Conservation (phyloP, 148 eudicot genomes). For the Fallopia convolvulus region DNA sequence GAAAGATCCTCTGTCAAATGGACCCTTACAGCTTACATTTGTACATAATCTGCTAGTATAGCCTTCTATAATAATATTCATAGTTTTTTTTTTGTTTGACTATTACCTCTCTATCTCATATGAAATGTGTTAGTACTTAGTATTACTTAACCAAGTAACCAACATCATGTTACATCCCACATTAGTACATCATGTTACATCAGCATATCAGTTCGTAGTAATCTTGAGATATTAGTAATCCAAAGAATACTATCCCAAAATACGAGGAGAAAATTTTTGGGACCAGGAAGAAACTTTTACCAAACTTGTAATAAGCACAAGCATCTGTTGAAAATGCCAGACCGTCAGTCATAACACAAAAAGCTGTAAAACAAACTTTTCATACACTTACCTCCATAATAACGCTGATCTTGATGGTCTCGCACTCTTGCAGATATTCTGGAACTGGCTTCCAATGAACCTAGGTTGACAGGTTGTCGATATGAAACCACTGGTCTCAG, state of each 20-base stretch:
- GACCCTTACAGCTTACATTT: too few species aligned
- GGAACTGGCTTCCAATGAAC: conserved; percentile 31
- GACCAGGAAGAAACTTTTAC: neutral
- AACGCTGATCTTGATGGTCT: conserved; percentile 77
- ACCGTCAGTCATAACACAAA: neutral
- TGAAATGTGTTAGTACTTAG: too few species aligned
- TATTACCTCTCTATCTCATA: too few species aligned
- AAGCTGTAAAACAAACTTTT: neutral
- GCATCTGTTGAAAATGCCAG: neutral
- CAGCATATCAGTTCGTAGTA: neutral
- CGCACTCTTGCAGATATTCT: conserved; percentile 38
- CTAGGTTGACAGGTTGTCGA: conserved; percentile 33
- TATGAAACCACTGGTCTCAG: conserved; percentile 31
- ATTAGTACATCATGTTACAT: neutral
- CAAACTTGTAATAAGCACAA: neutral
- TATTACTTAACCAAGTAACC: too few species aligned
- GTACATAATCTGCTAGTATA: too few species aligned
- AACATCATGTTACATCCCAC: neutral
- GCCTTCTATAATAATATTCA: too few species aligned
- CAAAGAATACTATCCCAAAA: neutral
- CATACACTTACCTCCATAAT: conserved; percentile 69
- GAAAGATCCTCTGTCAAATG: too few species aligned
- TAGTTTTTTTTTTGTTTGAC: too few species aligned
- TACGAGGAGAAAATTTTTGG: neutral
- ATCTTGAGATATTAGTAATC: neutral